phyloP scores from a whole-genome alignment of 129 eudicot species.

The Apium graveolens region DNA sequence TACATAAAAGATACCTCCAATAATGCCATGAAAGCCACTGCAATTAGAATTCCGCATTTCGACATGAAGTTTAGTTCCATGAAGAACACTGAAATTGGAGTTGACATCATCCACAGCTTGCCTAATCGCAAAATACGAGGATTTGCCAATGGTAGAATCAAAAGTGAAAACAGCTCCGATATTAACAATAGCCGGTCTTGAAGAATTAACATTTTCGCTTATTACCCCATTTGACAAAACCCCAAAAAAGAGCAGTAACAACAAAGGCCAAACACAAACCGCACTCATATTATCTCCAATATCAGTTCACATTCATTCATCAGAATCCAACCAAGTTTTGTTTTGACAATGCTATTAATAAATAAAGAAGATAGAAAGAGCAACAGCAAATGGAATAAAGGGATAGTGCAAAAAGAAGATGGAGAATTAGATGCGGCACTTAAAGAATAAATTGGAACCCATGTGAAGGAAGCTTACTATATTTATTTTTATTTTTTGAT shows the following conservation, averaged over 20 bases:
- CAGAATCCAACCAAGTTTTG: neutral
- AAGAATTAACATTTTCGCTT: slow-evolving; percentile 34
- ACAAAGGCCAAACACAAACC: slow-evolving; percentile 13
- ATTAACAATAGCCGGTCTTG: slow-evolving; percentile 66
- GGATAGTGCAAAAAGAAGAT: neutral
- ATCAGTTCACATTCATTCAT: neutral
- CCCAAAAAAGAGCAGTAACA: slow-evolving; percentile 38
- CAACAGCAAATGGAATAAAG: neutral
- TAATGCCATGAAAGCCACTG: slow-evolving; percentile 92
- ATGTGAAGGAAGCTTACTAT: neutral
- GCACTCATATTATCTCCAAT: neutral
- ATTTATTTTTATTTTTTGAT: too few relatives aligned
- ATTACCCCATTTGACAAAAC: slow-evolving; percentile 38
- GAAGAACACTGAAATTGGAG: slow-evolving; percentile 51
- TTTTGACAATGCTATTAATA: too few relatives aligned
- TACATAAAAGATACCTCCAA: slow-evolving; percentile 54
- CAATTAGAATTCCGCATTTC: slow-evolving; percentile 58
- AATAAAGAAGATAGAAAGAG: neutral
- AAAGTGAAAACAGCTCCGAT: slow-evolving; percentile 76
- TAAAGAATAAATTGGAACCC: neutral
- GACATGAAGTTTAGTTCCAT: slow-evolving; percentile 49
- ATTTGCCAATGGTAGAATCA: slow-evolving; percentile 78
- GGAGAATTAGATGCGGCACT: neutral
- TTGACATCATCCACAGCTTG: slow-evolving; percentile 86
- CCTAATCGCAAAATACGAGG: slow-evolving; percentile 73